A percentile compares a stretch with the other conserved stretches of the same genome.
phyloP scores from a whole-genome alignment of 192 early-diverging fungal genomes.

The Backusella morwellensis region DNA sequence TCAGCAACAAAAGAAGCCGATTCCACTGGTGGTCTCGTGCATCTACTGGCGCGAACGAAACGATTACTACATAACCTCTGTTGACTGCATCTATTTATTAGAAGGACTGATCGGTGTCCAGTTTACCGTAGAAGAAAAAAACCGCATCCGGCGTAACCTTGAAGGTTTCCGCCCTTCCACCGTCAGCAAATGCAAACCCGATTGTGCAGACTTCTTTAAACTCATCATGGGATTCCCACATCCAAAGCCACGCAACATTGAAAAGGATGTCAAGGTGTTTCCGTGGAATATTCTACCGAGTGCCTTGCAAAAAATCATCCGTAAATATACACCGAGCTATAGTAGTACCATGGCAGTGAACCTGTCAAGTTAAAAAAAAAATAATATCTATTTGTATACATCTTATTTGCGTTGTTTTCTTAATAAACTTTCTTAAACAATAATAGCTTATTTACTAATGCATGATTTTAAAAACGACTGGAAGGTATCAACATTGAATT shows the following conservation, averaged over 20 bases:
- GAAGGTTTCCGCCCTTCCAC: conserved; percentile 80
- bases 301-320: conserved; percentile 76
- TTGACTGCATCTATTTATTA: conserved; percentile 74
- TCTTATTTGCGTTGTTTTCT: background rate
- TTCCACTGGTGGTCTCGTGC: conserved; percentile 67
- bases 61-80: conserved; percentile 77
- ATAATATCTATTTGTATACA: background rate
- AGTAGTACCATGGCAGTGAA: conserved; percentile 33
- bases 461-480: background rate
- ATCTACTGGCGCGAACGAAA: conserved; percentile 75
- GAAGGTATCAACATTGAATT: background rate
- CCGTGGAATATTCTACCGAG: conserved; percentile 69
- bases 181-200: conserved; percentile 71
- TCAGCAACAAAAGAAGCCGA: conserved; percentile 47
- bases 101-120: conserved; percentile 73
- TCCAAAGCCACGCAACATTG: conserved; percentile 83
- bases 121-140: conserved; percentile 83
- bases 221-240: conserved; percentile 81
- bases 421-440: background rate
- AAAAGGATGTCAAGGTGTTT: conserved; percentile 89
- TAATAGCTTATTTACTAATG: background rate
- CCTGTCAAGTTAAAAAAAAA: background rate
- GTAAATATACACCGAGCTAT: conserved; percentile 66
- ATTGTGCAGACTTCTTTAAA: conserved; percentile 79
- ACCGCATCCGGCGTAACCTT: conserved; percentile 82